These are phyloP conservation scores for Rehmannia glutinosa DNA, from an alignment of 257 asterid genomes.

Conservation along the genomic window DNA sequence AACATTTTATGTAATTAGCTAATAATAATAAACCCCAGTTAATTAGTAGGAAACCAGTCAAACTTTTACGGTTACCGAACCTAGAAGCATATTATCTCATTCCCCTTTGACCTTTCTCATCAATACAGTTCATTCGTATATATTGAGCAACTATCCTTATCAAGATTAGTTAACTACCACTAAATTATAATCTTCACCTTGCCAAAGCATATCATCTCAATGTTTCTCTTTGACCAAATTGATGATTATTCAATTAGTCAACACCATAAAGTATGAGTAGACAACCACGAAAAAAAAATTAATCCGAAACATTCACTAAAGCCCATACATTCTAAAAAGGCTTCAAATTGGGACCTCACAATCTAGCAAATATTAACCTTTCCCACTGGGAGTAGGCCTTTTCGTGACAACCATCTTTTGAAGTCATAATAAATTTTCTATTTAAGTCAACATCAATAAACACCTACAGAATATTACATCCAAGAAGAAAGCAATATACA, in stretches of 20 bases:
- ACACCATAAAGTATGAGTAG: conserved; percentile 4
- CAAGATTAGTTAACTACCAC: conserved; percentile 18
- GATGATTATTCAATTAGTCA: not conserved
- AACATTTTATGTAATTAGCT: too few relatives aligned
- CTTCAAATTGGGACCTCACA: too few relatives aligned
- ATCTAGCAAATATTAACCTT: too few relatives aligned
- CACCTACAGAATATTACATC: conserved; percentile 4
- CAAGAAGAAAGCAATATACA: conserved; percentile 4
- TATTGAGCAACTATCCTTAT: conserved; percentile 21
- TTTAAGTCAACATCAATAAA: not conserved
- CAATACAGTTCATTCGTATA: not conserved
- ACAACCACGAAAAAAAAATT: not conserved
- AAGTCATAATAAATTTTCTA: not conserved
- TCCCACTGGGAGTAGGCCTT: too few relatives aligned
- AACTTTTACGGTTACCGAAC: too few relatives aligned
- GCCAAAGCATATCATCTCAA: conserved; percentile 6
- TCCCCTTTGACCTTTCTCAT: too few relatives aligned
- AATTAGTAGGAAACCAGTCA: too few relatives aligned
- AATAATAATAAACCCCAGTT: too few relatives aligned
- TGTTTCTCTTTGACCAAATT: not conserved
- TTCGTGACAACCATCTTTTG: conserved; percentile 2
- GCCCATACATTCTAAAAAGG: conserved; percentile 16
- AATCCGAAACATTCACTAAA: not conserved
- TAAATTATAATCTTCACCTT: conserved; percentile 9
- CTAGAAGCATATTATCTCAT: too few relatives aligned